phyloP scores from a whole-genome alignment of 2,329 filamentous ascomycete species.

The Dactylellina sp. region DNA sequence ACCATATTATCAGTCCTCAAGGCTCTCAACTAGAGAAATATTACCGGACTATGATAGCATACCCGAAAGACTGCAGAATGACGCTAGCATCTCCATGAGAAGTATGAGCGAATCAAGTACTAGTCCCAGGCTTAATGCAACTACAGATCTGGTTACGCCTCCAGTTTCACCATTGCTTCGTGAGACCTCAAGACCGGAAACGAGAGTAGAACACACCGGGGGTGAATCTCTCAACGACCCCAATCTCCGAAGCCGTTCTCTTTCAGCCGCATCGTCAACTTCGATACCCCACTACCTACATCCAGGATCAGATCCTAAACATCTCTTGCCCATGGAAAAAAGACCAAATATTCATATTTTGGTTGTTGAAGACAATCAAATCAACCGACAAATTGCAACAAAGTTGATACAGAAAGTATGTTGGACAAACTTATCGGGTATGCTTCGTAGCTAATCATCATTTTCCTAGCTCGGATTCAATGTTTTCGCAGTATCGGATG shows the following conservation, averaged over 20 bases:
- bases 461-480: conserved; percentile 39
- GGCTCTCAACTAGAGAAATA: conserved; percentile 23
- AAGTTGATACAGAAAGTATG: conserved; percentile 80
- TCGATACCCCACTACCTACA: conserved; percentile 41
- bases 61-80: conserved; percentile 73
- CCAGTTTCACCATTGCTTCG: conserved; percentile 59
- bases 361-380: conserved; percentile 83
- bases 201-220: conserved; percentile 19
- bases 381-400: conserved; percentile 80
- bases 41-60: conserved; percentile 67
- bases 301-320: conserved; percentile 29
- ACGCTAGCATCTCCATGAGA: conserved; percentile 41
- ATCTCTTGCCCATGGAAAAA: conserved; percentile 64
- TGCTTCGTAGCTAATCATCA: conserved; percentile 68
- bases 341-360: conserved; percentile 76
- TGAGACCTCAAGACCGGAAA: conserved; percentile 40
- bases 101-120: conserved; percentile 42
- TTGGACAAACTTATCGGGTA: conserved; percentile 74
- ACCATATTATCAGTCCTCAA: conserved; percentile 31
- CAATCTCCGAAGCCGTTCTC: conserved; percentile 38
- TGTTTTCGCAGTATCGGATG: conserved; percentile 62
- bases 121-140: conserved; percentile 57
- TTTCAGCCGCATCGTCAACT: conserved; percentile 40
- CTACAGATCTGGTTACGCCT: conserved; percentile 66
- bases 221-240: conserved; percentile 26